Evolutionary conservation across 1,139 yeast species (phyloP), one percentile per base, ranked within the genome.

Genomic region (Nadsonia commutata): DNA sequence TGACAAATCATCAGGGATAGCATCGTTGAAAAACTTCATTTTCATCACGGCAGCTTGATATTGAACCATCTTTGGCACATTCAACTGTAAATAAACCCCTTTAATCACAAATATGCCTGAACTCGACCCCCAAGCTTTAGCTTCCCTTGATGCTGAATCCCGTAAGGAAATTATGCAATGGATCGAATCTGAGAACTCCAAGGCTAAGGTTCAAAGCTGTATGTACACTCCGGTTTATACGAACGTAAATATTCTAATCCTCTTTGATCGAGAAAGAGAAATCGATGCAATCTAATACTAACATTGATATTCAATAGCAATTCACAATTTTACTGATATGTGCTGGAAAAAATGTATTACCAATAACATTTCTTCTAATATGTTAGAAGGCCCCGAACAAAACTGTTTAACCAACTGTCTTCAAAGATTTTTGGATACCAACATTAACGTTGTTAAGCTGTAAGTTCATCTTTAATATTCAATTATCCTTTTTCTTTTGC

Each of bases 341-440:
- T 88, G 97, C 62, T 88, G 85, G 70, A 82, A 80, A 61, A 82
- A 83, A 65, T 88, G 97, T 61, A 72, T 85, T 47, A 66, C 72
- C 41, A 66, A 72, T 17, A 71, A 54, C 36, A 48, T 79, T 45
- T 67, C 69, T 44, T 65, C 71, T 43, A 73, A 73, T 38, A 66
- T 67, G 43, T 67, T 86, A 51, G 71, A 71, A 51, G 45, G 64
- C 3, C 61, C 61, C 44, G 96, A 88, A 61, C 84, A 80, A 52
- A 63, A 68, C 39, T 88, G 96, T 59, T 67, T 86, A 60, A 65
- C 71, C 47, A 82, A 82, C 67, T 88, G 96, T 60, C 74, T 86
- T 54, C 81, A 83, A 65, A 67, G 94, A 53, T 88, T 80, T 60
- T 70, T 88, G 54, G 96, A 88, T 59, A 80, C 94, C 40, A 86